These are phyloP conservation scores for Leishmania tarentolae DNA, from an alignment of 208 protist genomes.

Conservation along the genomic window DNA sequence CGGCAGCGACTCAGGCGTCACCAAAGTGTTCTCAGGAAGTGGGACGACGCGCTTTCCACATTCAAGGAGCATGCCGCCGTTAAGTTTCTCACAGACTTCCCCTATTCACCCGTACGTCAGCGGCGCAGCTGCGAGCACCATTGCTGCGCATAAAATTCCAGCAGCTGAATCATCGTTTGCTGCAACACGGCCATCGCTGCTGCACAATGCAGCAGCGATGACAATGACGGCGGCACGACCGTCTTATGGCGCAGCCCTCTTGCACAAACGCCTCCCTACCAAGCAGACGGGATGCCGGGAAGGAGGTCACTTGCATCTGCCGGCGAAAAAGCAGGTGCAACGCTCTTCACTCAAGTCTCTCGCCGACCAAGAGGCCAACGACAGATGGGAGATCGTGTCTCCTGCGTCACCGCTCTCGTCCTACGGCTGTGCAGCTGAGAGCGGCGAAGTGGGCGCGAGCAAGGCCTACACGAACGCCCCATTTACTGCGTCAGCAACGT, in stretches of 20 bases:
- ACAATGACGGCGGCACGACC: constrained; percentile 16
- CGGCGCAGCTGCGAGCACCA: no score
- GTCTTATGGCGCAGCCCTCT: constrained; percentile 21
- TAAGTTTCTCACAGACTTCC: not conserved
- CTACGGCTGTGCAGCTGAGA: not conserved
- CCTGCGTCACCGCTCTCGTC: not conserved
- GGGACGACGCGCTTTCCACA: not conserved
- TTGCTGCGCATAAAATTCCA: no score
- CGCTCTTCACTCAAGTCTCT: not conserved
- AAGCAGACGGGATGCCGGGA: not conserved
- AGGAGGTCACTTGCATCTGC: not conserved
- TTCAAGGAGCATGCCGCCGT: not conserved
- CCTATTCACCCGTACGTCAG: constrained; percentile 2
- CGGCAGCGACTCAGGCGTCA: not conserved
- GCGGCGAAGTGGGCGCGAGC: not conserved
- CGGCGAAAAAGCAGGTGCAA: not conserved
- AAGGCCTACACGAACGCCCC: not conserved
- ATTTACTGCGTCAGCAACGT: constrained; percentile 1
- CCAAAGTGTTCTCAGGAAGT: not conserved
- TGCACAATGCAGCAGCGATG: constrained; percentile 8
- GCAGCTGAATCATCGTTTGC: not conserved
- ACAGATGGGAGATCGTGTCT: not conserved
- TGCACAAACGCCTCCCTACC: not conserved
- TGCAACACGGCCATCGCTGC: not conserved
- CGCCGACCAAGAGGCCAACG: not conserved